Evolutionary conservation across 345 rosid species (phyloP), one percentile per base, ranked within the genome.

Genomic region (Gossypium rotundifolium): DNA sequence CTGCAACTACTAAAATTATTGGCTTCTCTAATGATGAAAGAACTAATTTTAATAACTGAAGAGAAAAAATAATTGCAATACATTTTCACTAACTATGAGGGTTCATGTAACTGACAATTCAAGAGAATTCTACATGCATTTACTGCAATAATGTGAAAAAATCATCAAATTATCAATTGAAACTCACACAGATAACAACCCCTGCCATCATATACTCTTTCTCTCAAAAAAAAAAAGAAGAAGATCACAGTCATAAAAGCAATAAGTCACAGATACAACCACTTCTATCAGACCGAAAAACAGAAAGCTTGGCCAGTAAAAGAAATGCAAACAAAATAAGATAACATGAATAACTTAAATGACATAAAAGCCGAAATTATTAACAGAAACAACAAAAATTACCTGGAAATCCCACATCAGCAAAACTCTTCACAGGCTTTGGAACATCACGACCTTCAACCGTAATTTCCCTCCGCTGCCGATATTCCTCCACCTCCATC

Each of bases 391-490:
- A 80, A 69, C 44, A 49, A 13, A 65, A 53, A 45, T 63, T 81
- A 93, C 99, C 99, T 17, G 99, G 99, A 85, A 96, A 91, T 40
- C 99, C 97, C 44, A 87, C 84, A 78, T 96, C 97, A 14, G 75
- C 73, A 63, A 96, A 96, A 66, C 68, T 84, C 79, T 90, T 91
- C 68, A 96, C 92, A 44, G 99, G 99, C 79, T 90, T 96, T 2
- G 99, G 99, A 79, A 96, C 81, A 86, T 93, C 97, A 18, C 87
- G 87, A 25, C 98, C 99, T 82, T 96, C 99, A 53, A 96, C 95
- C 1, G 99, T 90, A 44, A 93, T 96, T 72, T 93, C 98, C 74
- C 92, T 88, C 53, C 69, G 77, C 72, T 38, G 83, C 57, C 99
- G 87, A 79, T 90, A 93, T 57, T 91, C 97, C 73, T 90, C 92